phyloP scores from a whole-genome alignment of 768 basidiomycete species.

The Leccinum incarnatum region DNA sequence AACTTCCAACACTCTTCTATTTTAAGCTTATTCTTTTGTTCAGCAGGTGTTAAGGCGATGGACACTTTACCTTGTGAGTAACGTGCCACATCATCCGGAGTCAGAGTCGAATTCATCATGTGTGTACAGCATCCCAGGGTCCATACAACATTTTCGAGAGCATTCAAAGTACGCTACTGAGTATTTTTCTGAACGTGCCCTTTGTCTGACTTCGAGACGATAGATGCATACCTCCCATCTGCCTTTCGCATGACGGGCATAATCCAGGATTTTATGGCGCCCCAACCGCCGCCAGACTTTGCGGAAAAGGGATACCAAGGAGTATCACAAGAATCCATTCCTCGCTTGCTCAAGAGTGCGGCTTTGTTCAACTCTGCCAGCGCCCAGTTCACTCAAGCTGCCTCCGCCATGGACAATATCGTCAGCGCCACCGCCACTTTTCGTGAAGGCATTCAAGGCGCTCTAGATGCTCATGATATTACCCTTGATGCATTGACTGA shows the following conservation, averaged over 20 bases:
- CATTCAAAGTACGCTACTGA: conserved; percentile 1
- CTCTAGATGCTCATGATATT: conserved; percentile 4
- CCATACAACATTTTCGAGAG: not conserved
- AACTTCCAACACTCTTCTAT: not conserved
- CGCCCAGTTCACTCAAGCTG: conserved; percentile 4
- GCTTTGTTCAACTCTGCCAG: conserved; percentile 4
- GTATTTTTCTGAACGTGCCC: not conserved
- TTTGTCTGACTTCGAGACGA: not conserved
- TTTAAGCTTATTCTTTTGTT: not conserved
- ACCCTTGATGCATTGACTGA: conserved; percentile 3
- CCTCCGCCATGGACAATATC: conserved; percentile 6
- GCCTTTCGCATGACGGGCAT: not conserved
- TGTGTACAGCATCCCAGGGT: not conserved
- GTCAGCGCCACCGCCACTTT: conserved; percentile 11
- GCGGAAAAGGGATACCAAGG: conserved; percentile 11
- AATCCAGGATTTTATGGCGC: not conserved
- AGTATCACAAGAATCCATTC: conserved; percentile 2
- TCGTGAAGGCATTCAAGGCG: conserved; percentile 6
- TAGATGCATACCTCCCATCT: conserved; percentile 3
- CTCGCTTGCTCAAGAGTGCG: conserved; percentile 4
- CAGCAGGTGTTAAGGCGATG: not conserved
- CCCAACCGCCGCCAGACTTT: conserved; percentile 5
- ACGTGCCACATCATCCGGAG: not conserved
- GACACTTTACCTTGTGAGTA: not conserved
- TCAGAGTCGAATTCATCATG: not conserved